Percentiles rank a stretch among this genome's conserved stretches.
Evolutionary conservation across 768 basidiomycete genomes (phyloP).

Genomic region (Leccinum pellstonianum): DNA sequence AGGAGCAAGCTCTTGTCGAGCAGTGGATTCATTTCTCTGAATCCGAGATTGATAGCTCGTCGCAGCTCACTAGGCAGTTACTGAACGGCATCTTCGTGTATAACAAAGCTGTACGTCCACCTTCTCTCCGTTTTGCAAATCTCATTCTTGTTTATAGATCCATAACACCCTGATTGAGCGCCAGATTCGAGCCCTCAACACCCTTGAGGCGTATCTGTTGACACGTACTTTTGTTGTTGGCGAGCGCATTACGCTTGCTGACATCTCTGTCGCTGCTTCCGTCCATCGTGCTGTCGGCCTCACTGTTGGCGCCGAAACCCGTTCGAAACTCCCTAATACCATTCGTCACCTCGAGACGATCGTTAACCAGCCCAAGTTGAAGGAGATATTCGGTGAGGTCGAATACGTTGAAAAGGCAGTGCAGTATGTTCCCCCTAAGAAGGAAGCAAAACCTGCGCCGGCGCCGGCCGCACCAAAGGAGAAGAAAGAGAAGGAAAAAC

Average conservation of each 20-base stretch:
- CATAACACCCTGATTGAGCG: conserved; percentile 56
- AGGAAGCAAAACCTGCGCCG: conserved; percentile 55
- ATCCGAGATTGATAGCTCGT: conserved; percentile 50
- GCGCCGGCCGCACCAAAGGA: conserved; percentile 40
- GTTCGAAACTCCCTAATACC: conserved; percentile 70
- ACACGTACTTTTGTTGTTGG: conserved; percentile 87
- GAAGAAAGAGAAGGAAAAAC: conserved; percentile 69
- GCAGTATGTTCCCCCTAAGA: conserved; percentile 71
- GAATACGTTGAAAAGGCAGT: conserved; percentile 66
- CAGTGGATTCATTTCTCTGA: conserved; percentile 85
- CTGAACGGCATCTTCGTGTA: conserved; percentile 61
- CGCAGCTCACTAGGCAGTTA: conserved; percentile 41
- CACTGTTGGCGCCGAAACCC: conserved; percentile 63
- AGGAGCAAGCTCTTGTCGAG: conserved; percentile 75
- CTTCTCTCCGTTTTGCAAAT: neutral
- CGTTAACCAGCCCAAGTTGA: conserved; percentile 77
- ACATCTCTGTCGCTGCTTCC: conserved; percentile 65
- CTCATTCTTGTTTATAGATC: conserved; percentile 39
- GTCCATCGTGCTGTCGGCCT: conserved; percentile 52
- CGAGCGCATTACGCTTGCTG: conserved; percentile 93
- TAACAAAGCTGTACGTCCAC: conserved; percentile 71
- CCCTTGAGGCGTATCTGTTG: conserved; percentile 71
- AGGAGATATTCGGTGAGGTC: conserved; percentile 60
- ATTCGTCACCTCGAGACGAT: conserved; percentile 88
- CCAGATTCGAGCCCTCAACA: conserved; percentile 55